Conservation (phyloP, 2,329 filamentous ascomycete species). For the Alternaria tenuissima region DNA sequence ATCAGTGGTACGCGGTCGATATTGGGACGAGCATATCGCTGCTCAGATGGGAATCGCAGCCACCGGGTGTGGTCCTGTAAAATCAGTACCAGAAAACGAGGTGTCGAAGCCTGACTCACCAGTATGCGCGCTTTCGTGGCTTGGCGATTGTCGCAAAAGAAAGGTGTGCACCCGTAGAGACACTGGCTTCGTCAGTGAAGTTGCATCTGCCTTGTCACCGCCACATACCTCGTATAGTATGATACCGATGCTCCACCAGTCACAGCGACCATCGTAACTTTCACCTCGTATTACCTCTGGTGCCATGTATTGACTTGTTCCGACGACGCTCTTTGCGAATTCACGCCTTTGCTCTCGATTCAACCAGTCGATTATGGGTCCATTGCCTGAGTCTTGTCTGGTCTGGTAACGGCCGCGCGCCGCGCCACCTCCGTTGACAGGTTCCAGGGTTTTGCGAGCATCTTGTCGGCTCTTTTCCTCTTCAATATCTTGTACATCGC, state of each 20-base stretch:
- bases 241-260: slow-evolving; percentile 96
- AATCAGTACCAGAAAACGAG: slow-evolving; percentile 19
- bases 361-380: slow-evolving; percentile 52
- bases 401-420: slow-evolving; percentile 26
- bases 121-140: slow-evolving; percentile 88
- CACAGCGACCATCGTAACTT: slow-evolving; percentile 88
- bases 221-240: slow-evolving; percentile 79
- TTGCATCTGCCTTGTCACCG: too few relatives aligned
- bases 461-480: slow-evolving; percentile 61
- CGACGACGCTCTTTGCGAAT: slow-evolving; percentile 85
- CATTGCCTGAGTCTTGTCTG: slow-evolving; percentile 35
- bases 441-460: slow-evolving; percentile 56
- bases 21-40: slow-evolving; percentile 63
- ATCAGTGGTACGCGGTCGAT: slow-evolving; percentile 49
- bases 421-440: slow-evolving; percentile 46
- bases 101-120: slow-evolving; percentile 56
- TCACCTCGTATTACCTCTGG: slow-evolving; percentile 88
- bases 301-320: slow-evolving; percentile 98
- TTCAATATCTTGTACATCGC: slow-evolving; percentile 74
- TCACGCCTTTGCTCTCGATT: slow-evolving; percentile 66
- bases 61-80: slow-evolving; percentile 72
- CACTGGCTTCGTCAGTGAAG: slow-evolving; percentile 60
- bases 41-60: slow-evolving; percentile 72
- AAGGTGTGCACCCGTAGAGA: slow-evolving; percentile 89
- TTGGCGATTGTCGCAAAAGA: slow-evolving; percentile 80